Percentiles rank a stretch among this genome's conserved stretches.
These are phyloP conservation scores for Lipomyces spencermartinsiae DNA, from an alignment of 805 yeast genomes.

Conservation along the genomic window DNA sequence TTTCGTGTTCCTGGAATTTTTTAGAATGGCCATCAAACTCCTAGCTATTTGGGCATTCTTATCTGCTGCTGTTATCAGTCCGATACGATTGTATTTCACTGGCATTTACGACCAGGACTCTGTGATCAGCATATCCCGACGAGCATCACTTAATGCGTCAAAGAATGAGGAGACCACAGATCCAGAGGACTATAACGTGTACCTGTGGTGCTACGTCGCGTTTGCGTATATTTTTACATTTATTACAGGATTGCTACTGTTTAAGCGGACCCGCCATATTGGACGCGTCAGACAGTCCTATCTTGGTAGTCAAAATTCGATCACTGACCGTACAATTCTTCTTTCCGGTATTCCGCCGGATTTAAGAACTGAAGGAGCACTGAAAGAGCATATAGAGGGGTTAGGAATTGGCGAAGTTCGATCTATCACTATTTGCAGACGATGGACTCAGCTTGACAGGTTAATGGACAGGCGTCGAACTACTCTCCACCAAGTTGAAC, in stretches of 20 bases:
- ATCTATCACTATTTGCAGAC: slow-evolving; percentile 78
- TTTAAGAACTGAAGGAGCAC: slow-evolving; percentile 68
- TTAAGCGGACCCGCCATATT: slow-evolving; percentile 73
- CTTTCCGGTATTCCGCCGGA: slow-evolving; percentile 88
- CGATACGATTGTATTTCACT: slow-evolving; percentile 80
- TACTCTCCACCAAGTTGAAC: slow-evolving; percentile 65
- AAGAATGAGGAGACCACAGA: neutral
- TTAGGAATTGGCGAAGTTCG: slow-evolving; percentile 82
- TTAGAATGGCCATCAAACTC: slow-evolving; percentile 82
- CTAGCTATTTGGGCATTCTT: slow-evolving; percentile 68
- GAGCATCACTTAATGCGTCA: neutral
- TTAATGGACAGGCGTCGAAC: slow-evolving; percentile 65
- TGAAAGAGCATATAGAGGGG: slow-evolving; percentile 76
- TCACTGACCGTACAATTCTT: slow-evolving; percentile 86
- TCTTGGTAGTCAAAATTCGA: slow-evolving; percentile 83
- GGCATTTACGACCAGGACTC: slow-evolving; percentile 65
- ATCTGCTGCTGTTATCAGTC: slow-evolving; percentile 79
- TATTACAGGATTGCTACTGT: slow-evolving; percentile 63
- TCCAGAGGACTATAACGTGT: slow-evolving; percentile 58
- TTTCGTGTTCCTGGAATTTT: slow-evolving; percentile 86
- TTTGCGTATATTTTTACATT: slow-evolving; percentile 87
- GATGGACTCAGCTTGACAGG: slow-evolving; percentile 78
- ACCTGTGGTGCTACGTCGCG: slow-evolving; percentile 83
- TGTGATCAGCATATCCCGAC: neutral
- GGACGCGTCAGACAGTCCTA: slow-evolving; percentile 77